Conservation (phyloP, 805 yeast genomes). For the Metschnikowia kofuensis region DNA sequence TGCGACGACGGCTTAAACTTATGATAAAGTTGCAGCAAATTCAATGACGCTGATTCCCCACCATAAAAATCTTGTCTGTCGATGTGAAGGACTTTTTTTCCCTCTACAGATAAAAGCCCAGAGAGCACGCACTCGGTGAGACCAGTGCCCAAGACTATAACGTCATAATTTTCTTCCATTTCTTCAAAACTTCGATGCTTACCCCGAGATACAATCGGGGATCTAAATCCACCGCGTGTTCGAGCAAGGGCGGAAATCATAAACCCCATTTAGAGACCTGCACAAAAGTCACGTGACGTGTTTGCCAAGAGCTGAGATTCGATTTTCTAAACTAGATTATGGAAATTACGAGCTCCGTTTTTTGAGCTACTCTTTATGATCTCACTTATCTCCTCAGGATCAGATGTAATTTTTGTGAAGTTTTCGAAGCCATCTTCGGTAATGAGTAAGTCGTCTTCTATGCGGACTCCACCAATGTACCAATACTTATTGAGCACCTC, state of each 20-base stretch:
- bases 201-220: not conserved
- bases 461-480: constrained; percentile 95
- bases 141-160: constrained; percentile 93
- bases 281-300: constrained; percentile 1
- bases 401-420: constrained; percentile 78
- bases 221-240: not conserved
- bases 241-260: constrained; percentile 2
- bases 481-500: constrained; percentile 72
- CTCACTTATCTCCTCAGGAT: constrained; percentile 74
- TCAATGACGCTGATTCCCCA: constrained; percentile 85
- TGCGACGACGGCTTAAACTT: constrained; percentile 81
- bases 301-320: too few species aligned
- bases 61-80: constrained; percentile 97
- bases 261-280: not conserved
- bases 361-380: constrained; percentile 71
- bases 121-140: constrained; percentile 94
- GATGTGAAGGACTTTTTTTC: constrained; percentile 93
- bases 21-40: constrained; percentile 62
- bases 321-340: constrained; percentile 36
- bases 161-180: constrained; percentile 97
- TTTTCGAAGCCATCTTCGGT: constrained; percentile 77
- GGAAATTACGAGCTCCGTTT: constrained; percentile 64
- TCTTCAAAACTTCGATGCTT: not conserved
- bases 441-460: constrained; percentile 87
- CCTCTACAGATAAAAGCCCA: constrained; percentile 94